These are phyloP conservation scores for Cryphonectria nitschkei DNA, from an alignment of 2,329 filamentous ascomycete genomes.

Conservation along the genomic window DNA sequence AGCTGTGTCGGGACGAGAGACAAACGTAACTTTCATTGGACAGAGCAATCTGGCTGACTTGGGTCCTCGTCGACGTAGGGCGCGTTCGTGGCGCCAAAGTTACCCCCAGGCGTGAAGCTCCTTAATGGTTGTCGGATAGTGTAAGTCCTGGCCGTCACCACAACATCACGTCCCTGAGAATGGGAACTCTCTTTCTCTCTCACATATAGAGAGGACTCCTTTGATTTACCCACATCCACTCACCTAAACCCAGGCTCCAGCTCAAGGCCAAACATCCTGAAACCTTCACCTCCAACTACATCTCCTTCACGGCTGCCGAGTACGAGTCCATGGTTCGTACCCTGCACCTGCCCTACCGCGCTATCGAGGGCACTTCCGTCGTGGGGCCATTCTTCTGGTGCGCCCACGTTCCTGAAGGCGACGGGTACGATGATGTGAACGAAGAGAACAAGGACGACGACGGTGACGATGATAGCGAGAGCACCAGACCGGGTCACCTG, in stretches of 20 bases:
- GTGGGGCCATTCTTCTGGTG: slow-evolving; percentile 69
- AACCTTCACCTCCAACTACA: slow-evolving; percentile 59
- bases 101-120: slow-evolving; percentile 48
- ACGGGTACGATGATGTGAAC: slow-evolving; percentile 38
- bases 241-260: slow-evolving; percentile 50
- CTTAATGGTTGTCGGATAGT: slow-evolving; percentile 58
- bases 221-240: background rate
- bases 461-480: slow-evolving; percentile 45
- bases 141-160: slow-evolving; percentile 43
- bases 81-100: slow-evolving; percentile 52
- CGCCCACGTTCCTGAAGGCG: slow-evolving; percentile 58
- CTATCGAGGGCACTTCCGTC: slow-evolving; percentile 60
- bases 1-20: background rate
- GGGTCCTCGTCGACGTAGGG: slow-evolving; percentile 43
- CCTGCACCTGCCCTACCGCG: slow-evolving; percentile 58
- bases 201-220: background rate
- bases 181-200: background rate
- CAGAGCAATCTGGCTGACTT: slow-evolving; percentile 23
- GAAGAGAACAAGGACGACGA: slow-evolving; percentile 40
- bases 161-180: background rate
- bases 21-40: background rate
- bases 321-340: slow-evolving; percentile 61
- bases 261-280: slow-evolving; percentile 59
- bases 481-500: slow-evolving; percentile 48
- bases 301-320: slow-evolving; percentile 53